Percentiles rank a stretch among this genome's conserved stretches.
phyloP scores from a whole-genome alignment of 345 rosid genomes.

The Garcia nutans region DNA sequence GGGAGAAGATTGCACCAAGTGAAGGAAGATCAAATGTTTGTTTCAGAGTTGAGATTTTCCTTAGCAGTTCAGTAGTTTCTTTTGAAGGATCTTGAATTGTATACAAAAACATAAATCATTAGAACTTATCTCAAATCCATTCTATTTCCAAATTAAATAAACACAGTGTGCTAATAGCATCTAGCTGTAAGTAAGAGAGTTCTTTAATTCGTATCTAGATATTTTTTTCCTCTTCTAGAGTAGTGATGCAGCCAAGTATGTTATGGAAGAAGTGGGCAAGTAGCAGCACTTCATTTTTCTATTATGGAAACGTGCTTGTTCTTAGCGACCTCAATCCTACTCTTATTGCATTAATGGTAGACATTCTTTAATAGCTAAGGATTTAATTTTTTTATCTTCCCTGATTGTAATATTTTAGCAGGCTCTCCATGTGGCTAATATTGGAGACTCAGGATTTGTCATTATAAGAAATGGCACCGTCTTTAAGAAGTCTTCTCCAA shows the following conservation, averaged over 20 bases:
- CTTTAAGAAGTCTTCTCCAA: conserved; percentile 54
- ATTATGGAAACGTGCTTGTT: neutral
- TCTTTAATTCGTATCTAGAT: neutral
- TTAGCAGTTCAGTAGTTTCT: neutral
- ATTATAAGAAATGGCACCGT: conserved; percentile 54
- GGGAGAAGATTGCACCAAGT: neutral
- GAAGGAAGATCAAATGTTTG: neutral
- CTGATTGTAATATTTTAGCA: conserved; percentile 27
- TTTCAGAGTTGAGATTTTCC: neutral
- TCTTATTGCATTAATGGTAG: neutral
- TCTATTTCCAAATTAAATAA: neutral
- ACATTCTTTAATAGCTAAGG: neutral
- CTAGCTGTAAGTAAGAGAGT: neutral
- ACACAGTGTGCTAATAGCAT: neutral
- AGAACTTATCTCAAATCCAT: neutral
- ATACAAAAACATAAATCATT: neutral
- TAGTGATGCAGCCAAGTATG: neutral
- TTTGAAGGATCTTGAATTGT: neutral
- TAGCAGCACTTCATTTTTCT: neutral
- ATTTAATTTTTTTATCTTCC: neutral
- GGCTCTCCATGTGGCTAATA: conserved; percentile 66
- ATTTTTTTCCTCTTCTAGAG: neutral
- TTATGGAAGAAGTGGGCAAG: neutral
- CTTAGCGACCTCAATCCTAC: neutral
- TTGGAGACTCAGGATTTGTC: conserved; percentile 77